Evolutionary conservation across 2,329 filamentous ascomycete species (phyloP).

Genomic region (Aspergillus melleus): DNA sequence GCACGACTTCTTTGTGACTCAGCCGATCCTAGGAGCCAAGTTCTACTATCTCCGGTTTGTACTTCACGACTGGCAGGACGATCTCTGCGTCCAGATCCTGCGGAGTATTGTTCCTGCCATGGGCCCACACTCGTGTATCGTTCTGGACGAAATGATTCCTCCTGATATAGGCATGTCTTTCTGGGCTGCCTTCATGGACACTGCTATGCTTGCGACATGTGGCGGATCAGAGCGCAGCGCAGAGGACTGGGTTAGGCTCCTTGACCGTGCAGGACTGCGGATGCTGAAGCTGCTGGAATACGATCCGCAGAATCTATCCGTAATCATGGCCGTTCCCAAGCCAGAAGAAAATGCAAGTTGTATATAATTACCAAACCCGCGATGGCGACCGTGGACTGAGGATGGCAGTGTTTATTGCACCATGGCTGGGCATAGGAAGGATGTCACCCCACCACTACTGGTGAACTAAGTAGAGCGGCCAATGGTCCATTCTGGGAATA

Average conservation of each 20-base stretch:
- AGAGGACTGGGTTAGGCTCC: conserved; percentile 1
- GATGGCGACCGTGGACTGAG: too few relatives aligned
- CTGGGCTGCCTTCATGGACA: conserved; percentile 1
- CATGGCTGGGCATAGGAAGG: too few relatives aligned
- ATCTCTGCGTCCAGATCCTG: not conserved
- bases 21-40: not conserved
- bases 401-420: too few relatives aligned
- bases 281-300: too few relatives aligned
- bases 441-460: too few relatives aligned
- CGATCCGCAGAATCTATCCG: too few relatives aligned
- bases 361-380: not conserved
- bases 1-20: not conserved
- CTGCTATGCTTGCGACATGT: not conserved
- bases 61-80: not conserved
- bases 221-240: conserved; percentile 1
- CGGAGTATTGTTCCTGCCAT: not conserved
- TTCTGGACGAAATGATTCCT: conserved; percentile 3
- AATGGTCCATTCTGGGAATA: too few relatives aligned
- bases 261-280: not conserved
- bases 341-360: too few relatives aligned
- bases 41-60: not conserved
- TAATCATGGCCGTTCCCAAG: too few relatives aligned
- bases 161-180: not conserved
- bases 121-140: not conserved
- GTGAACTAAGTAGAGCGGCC: too few relatives aligned